A percentile compares a stretch with the other conserved stretches of the same genome.
Evolutionary conservation across 768 basidiomycete species (phyloP).

Genomic region (Paxillus involutus): DNA sequence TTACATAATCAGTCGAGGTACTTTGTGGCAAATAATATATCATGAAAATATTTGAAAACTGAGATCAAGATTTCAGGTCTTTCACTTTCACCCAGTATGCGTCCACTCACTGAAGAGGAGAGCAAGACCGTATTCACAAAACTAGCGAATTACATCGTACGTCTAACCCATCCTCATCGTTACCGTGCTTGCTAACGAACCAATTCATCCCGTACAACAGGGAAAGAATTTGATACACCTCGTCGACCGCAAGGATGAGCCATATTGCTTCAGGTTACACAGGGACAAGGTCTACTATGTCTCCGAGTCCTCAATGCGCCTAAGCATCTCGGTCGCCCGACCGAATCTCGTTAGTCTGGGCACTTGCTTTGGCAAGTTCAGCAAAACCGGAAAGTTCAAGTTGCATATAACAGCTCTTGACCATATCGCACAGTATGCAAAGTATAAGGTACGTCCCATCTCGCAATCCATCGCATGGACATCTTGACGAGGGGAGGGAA

Average conservation of each 20-base stretch:
- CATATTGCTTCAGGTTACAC: slow-evolving; percentile 94
- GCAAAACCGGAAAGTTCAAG: slow-evolving; percentile 97
- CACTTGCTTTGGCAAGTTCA: slow-evolving; percentile 97
- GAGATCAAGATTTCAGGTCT: neutral
- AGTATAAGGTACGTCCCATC: slow-evolving; percentile 76
- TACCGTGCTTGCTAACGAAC: neutral
- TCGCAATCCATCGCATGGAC: neutral
- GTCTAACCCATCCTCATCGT: slow-evolving; percentile 23
- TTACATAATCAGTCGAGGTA: too few species aligned
- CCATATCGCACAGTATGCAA: slow-evolving; percentile 93
- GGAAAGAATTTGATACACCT: slow-evolving; percentile 96
- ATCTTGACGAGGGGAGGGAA: slow-evolving; percentile 28
- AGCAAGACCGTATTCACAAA: slow-evolving; percentile 96
- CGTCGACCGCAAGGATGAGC: slow-evolving; percentile 91
- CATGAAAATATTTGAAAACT: too few species aligned
- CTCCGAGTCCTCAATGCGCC: slow-evolving; percentile 90
- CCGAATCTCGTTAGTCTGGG: slow-evolving; percentile 91
- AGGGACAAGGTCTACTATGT: slow-evolving; percentile 96
- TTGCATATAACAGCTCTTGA: slow-evolving; percentile 93
- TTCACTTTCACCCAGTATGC: slow-evolving; percentile 52
- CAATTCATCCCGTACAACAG: slow-evolving; percentile 36
- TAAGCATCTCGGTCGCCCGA: slow-evolving; percentile 88
- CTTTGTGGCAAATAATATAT: too few species aligned
- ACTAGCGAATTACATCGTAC: slow-evolving; percentile 93
- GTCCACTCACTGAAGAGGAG: slow-evolving; percentile 95